Evolutionary conservation across 2,329 filamentous ascomycete genomes (phyloP).

Genomic region (Sphaerulina musiva): DNA sequence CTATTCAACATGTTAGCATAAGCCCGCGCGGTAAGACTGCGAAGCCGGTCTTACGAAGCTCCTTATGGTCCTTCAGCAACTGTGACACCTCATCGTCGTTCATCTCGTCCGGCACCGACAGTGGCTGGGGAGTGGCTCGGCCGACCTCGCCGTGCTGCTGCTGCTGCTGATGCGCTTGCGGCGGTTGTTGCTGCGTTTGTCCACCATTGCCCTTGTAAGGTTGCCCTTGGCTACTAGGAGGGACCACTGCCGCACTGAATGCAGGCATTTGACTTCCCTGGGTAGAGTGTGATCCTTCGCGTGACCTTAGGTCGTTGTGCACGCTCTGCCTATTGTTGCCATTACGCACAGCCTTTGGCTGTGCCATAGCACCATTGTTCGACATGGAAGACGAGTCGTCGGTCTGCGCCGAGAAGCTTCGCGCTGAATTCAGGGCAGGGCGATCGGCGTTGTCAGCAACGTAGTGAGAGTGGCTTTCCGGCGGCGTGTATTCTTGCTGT

Average conservation of each 20-base stretch:
- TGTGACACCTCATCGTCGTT: conserved; percentile 44
- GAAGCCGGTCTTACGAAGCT: conserved; percentile 38
- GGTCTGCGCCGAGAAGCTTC: conserved; percentile 29
- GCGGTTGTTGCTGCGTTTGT: conserved; percentile 21
- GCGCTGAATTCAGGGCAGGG: conserved; percentile 22
- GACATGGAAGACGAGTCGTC: conserved; percentile 31
- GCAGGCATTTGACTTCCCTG: conserved; percentile 30
- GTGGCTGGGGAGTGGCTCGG: conserved; percentile 41
- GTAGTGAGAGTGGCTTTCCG: conserved; percentile 23
- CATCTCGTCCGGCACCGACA: conserved; percentile 37
- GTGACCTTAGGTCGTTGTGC: conserved; percentile 26
- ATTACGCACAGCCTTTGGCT: conserved; percentile 25
- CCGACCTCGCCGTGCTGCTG: conserved; percentile 24
- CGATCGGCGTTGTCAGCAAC: conserved; percentile 19
- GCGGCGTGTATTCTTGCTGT: conserved; percentile 21
- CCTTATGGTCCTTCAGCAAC: conserved; percentile 46
- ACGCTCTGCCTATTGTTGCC: conserved; percentile 32
- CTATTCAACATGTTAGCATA: conserved; percentile 43
- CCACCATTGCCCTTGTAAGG: conserved; percentile 32
- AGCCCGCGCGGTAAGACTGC: not conserved
- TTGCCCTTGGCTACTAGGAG: conserved; percentile 40
- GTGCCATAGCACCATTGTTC: conserved; percentile 29
- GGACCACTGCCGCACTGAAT: conserved; percentile 43
- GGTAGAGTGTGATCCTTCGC: conserved; percentile 24
- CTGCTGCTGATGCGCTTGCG: conserved; percentile 24